Evolutionary conservation across 225 moss, liverwort and hornwort genomes (phyloP).

Genomic region (Polytrichum formosum): DNA sequence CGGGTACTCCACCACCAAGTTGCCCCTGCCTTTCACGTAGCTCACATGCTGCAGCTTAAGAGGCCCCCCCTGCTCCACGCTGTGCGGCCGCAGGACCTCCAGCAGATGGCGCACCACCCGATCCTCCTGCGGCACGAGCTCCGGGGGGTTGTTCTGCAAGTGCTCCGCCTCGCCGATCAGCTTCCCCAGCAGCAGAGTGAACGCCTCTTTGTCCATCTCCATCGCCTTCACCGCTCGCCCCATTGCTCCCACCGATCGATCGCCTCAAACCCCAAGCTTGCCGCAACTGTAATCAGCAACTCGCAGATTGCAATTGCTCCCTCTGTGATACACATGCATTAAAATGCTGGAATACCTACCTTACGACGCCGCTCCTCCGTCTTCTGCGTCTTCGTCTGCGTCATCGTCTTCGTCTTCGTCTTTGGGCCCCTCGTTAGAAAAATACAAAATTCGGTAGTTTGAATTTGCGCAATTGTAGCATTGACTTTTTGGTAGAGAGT

Average conservation of each 20-base stretch:
- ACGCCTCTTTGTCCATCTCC: conserved; percentile 33
- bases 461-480: too few relatives aligned
- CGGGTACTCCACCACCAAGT: conserved; percentile 70
- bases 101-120: conserved; percentile 58
- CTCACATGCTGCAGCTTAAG: conserved; percentile 48
- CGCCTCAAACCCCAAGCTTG: too few relatives aligned
- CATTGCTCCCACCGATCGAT: conserved; percentile 3
- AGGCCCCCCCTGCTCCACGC: conserved; percentile 48
- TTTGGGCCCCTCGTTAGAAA: too few relatives aligned
- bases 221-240: conserved; percentile 22
- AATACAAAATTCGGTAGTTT: too few relatives aligned
- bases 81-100: conserved; percentile 44
- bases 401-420: too few relatives aligned
- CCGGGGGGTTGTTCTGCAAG: conserved; percentile 69
- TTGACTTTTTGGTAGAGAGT: too few relatives aligned
- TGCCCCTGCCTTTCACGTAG: conserved; percentile 63
- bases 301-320: too few relatives aligned
- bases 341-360: too few relatives aligned
- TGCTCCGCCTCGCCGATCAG: conserved; percentile 55
- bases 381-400: too few relatives aligned
- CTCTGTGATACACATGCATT: too few relatives aligned
- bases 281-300: too few relatives aligned
- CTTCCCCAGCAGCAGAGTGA: conserved; percentile 44
- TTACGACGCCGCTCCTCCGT: too few relatives aligned
- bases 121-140: conserved; percentile 58